Conservation (phyloP, 768 basidiomycete species). For the Cystobasidium onofrii region DNA sequence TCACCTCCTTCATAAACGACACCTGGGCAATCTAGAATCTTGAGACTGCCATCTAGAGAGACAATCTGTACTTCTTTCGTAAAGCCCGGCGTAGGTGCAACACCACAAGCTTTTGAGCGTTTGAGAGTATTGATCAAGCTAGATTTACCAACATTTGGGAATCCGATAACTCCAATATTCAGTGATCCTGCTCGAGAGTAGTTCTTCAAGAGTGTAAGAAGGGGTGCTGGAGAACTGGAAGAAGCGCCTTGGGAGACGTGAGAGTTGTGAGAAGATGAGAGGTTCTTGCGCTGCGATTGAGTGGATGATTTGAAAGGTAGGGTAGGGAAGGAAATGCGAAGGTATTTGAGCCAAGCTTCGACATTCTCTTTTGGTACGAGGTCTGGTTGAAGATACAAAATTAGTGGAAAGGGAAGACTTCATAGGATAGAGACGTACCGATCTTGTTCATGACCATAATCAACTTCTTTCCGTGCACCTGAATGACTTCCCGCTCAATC, state of each 20-base stretch:
- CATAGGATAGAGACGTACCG: constrained; percentile 52
- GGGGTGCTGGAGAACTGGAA: constrained; percentile 41
- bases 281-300: constrained; percentile 68
- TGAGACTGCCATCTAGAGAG: constrained; percentile 82
- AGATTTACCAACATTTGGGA: constrained; percentile 96
- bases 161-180: constrained; percentile 86
- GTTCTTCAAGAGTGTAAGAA: constrained; percentile 42
- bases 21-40: constrained; percentile 89
- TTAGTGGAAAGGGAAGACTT: not conserved
- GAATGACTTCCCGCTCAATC: constrained; percentile 69
- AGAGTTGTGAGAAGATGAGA: constrained; percentile 54
- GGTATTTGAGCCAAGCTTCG: constrained; percentile 76
- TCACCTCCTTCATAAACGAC: constrained; percentile 55
- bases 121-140: constrained; percentile 88
- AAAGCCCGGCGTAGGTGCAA: constrained; percentile 88
- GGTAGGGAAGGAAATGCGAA: constrained; percentile 87
- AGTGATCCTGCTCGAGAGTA: constrained; percentile 45
- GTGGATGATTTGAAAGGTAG: constrained; percentile 80
- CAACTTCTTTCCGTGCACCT: constrained; percentile 57
- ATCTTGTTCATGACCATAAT: constrained; percentile 96
- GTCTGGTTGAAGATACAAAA: constrained; percentile 51
- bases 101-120: constrained; percentile 80
- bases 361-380: constrained; percentile 81
- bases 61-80: constrained; percentile 86
- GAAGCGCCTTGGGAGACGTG: constrained; percentile 44